Evolutionary conservation across 352 stramenopile species (phyloP), one percentile per base, ranked within the genome.

Genomic region (Pelagophyceae sp.): DNA sequence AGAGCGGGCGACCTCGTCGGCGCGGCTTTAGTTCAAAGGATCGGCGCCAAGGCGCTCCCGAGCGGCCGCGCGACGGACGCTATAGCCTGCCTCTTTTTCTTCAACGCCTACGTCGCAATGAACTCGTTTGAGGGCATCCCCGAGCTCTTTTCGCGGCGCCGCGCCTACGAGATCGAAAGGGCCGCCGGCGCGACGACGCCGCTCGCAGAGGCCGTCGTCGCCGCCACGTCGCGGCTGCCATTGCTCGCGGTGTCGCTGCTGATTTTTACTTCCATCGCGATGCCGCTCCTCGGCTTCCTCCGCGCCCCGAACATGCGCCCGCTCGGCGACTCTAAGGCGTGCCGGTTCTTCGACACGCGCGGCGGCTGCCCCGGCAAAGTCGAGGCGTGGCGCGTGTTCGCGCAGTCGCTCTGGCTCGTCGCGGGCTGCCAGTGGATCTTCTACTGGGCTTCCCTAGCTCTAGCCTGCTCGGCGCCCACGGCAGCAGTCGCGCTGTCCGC

Each of bases 1-100:
- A 35, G 69, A 38, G 25, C 90, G 0, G 82, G 83, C 17, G 79
- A 80, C 19, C 72, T 90, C 38, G 83, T 84, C 17, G 79, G 80
- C 27, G 79, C 79, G 17, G 33, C 88, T 27, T 75, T 85, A 38
- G 86, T 88, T 79, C 67, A 74, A 29, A 33, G 87, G 0, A 23
- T 87, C 6, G 88, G 84, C 70, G 83, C 82, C 32, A 79, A 86
- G n/a, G 76, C 88, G 0, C 88, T 86, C 72, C 88, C 80, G 81
- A 84, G 84, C 63, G 78, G 75, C 51, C 85, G 82, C 20, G 82
- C 88, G 72, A 78, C 80, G 29, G 50, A 63, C 32, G 19, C 32
- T 20, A 35, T 35, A 31, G 60, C 64, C 72, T 31, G 74, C 72
- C 33, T 77, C 72, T 77, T 77, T n/a, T 61, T 77, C 27, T 51